A percentile compares a stretch with the other conserved stretches of the same genome.
Conservation (phyloP, 2,329 filamentous ascomycete genomes). For the Aspergillus viridinutans region DNA sequence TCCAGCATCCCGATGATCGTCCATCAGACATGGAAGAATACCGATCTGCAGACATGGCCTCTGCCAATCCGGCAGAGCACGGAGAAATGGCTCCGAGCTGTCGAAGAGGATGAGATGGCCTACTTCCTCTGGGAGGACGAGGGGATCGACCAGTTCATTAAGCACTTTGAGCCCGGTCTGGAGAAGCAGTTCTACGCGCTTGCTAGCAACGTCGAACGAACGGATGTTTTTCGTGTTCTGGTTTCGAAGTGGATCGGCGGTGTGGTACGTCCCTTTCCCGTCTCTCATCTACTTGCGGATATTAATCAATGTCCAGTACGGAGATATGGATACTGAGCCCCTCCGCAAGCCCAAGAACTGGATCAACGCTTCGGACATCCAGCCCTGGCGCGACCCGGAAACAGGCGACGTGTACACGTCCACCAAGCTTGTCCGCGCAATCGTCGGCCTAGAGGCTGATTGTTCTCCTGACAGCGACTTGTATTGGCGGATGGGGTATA, state of each 20-base stretch:
- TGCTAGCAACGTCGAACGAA: constrained; percentile 24
- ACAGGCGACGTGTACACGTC: constrained; percentile 18
- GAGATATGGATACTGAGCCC: constrained; percentile 30
- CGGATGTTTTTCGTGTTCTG: constrained; percentile 30
- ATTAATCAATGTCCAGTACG: constrained; percentile 19
- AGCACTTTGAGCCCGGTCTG: constrained; percentile 22
- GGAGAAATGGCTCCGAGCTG: constrained; percentile 26
- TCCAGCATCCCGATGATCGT: constrained; percentile 28
- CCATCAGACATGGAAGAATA: constrained; percentile 33
- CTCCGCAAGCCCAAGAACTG: constrained; percentile 23
- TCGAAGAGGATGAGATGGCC: constrained; percentile 22
- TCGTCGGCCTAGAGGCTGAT: constrained; percentile 33
- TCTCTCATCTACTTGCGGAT: background rate
- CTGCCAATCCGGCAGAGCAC: constrained; percentile 19
- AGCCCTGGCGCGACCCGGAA: constrained; percentile 24
- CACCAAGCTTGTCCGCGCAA: constrained; percentile 16
- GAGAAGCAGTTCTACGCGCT: constrained; percentile 17
- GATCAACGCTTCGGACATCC: constrained; percentile 22
- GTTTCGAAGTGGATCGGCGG: constrained; percentile 28
- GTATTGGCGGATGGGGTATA: constrained; percentile 35
- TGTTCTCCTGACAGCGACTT: constrained; percentile 19
- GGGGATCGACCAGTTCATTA: constrained; percentile 25
- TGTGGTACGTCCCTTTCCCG: constrained; percentile 4
- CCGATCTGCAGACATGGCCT: constrained; percentile 23
- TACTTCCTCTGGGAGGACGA: constrained; percentile 35